A percentile compares a stretch with the other conserved stretches of the same genome.
These are phyloP conservation scores for Populus davidiana DNA, from an alignment of 345 rosid genomes.

Conservation along the genomic window DNA sequence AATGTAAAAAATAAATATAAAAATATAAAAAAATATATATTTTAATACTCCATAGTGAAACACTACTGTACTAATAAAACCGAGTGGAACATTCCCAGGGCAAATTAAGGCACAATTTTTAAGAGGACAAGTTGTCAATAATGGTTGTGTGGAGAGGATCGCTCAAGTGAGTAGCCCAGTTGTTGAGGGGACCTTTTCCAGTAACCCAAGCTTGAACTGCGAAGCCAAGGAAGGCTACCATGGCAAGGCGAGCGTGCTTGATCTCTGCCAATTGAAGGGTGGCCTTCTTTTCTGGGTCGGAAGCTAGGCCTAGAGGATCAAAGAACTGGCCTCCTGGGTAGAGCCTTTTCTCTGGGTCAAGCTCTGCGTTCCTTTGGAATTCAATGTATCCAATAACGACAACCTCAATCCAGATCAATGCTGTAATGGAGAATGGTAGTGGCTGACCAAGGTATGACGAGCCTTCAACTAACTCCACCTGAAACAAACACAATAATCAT, in stretches of 20 bases:
- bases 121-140: slow-evolving; percentile 69
- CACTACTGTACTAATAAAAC: background rate
- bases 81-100: background rate
- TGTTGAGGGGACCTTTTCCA: slow-evolving; percentile 94
- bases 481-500: background rate
- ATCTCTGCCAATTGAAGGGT: slow-evolving; percentile 92
- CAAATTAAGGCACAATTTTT: background rate
- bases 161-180: slow-evolving; percentile 97
- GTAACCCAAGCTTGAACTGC: slow-evolving; percentile 91
- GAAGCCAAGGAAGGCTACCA: slow-evolving; percentile 86
- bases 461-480: slow-evolving; percentile 92
- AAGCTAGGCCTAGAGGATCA: slow-evolving; percentile 81
- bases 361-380: slow-evolving; percentile 89
- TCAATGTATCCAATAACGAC: slow-evolving; percentile 84
- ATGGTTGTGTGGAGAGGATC: slow-evolving; percentile 99
- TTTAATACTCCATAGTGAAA: too few species aligned
- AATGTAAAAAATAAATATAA: too few species aligned
- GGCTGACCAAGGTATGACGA: slow-evolving; percentile 93
- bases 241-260: slow-evolving; percentile 97
- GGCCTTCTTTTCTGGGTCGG: slow-evolving; percentile 89
- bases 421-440: slow-evolving; percentile 74
- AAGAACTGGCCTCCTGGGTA: slow-evolving; percentile 87
- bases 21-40: too few species aligned
- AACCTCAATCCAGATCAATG: slow-evolving; percentile 86
- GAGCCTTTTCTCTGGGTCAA: slow-evolving; percentile 84